Evolutionary conservation across 2,329 filamentous ascomycete species (phyloP).

Genomic region (Venturia nashicola): DNA sequence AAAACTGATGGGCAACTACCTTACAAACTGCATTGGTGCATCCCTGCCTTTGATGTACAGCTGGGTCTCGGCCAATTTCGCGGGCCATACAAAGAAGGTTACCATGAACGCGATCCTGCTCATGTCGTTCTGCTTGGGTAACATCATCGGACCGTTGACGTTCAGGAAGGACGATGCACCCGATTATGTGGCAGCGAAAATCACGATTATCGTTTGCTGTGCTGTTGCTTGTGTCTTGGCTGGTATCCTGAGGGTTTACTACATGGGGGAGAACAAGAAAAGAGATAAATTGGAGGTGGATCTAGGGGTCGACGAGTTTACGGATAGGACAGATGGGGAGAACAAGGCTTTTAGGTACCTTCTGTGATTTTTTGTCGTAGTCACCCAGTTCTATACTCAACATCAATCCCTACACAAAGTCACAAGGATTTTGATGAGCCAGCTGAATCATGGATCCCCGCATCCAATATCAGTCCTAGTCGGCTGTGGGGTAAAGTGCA

Average conservation of each 20-base stretch:
- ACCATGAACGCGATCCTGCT: constrained; percentile 35
- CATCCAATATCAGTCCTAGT: too few species aligned
- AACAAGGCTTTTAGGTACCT: constrained; percentile 47
- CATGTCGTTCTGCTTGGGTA: constrained; percentile 31
- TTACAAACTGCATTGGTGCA: constrained; percentile 61
- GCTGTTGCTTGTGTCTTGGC: not conserved
- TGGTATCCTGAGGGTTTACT: not conserved
- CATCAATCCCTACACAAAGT: too few species aligned
- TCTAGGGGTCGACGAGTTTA: constrained; percentile 51
- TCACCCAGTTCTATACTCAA: too few species aligned
- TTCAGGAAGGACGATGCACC: constrained; percentile 25
- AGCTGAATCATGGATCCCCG: too few species aligned
- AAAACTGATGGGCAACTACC: constrained; percentile 58
- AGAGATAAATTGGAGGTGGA: constrained; percentile 13
- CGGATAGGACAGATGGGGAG: constrained; percentile 56
- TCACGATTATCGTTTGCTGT: constrained; percentile 20
- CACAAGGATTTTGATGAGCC: too few species aligned
- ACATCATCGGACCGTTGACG: constrained; percentile 30
- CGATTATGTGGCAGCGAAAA: constrained; percentile 15
- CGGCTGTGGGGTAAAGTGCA: not conserved
- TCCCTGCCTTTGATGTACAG: constrained; percentile 46
- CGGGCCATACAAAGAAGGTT: constrained; percentile 24
- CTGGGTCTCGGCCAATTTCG: constrained; percentile 39
- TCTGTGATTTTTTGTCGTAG: not conserved
- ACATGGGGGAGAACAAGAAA: constrained; percentile 11